Evolutionary conservation across 1,284 basidiomycete genomes (phyloP), one percentile per base, ranked within the genome.

Genomic region (Boletus smithii): DNA sequence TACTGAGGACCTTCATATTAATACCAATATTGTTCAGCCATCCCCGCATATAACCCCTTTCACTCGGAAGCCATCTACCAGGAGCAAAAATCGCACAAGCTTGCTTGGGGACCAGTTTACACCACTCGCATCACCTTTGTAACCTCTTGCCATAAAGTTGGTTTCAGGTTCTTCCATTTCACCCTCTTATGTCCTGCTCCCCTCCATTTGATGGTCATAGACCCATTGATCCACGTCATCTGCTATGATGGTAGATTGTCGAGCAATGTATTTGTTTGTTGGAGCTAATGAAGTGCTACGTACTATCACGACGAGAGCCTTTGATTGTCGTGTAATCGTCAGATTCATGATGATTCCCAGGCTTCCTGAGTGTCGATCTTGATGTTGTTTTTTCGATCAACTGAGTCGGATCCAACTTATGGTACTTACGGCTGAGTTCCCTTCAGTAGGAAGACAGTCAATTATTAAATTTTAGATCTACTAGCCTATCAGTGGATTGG

Each of bases 61-160:
- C 36, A 87, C 85, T n/a, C 73, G 79, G 48, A 81, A 79, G 54
- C 80, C 80, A 18, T 85, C 83, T 37, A 68, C 68, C 30, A 73
- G 81, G 53, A 74, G 70, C 51, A 81, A 79, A 64, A 75, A 76
- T 32, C 71, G 79, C 56, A 66, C 69, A 48, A 83, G 79, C 56
- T 58, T 74, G 49, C 73, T 69, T 13, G 74, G 32, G 22, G 63
- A 65, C 31, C 62, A 66, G 32, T 48, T 65, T 16, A 38, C 46
- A 37, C 48, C 56, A 35, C 49, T 65, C 31, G 39, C 37, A 42
- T 46, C 51, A 31, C 55, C 60, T 22, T 38, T 29, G 16, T 64
- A 36, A 43, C 13, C 10, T 36, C 37, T 32, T 23, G n/a, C 37
- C n/a, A n/a, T n/a, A n/a, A n/a, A n/a, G 17, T 42, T 30, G 20